Percentiles rank a stretch among this genome's conserved stretches.
Evolutionary conservation across 2,329 filamentous ascomycete genomes (phyloP).

Genomic region (Fusarium sp.): DNA sequence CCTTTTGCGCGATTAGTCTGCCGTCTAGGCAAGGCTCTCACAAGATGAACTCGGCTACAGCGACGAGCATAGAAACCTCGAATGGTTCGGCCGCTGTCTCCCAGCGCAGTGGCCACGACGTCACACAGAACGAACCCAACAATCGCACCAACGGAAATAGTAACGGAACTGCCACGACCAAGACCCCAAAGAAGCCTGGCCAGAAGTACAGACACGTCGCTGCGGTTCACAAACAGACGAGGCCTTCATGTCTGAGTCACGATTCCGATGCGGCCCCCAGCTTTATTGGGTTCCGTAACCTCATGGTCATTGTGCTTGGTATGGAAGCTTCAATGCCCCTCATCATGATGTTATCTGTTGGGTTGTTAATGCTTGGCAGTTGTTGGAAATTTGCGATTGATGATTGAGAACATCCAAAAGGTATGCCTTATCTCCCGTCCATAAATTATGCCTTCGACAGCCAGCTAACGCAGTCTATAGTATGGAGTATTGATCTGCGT

Average conservation of each 20-base stretch:
- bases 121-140: constrained; percentile 39
- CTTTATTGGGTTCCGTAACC: constrained; percentile 92
- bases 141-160: constrained; percentile 36
- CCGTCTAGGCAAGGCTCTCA: constrained; percentile 21
- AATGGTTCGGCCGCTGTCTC: constrained; percentile 39
- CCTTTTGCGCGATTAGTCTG: constrained; percentile 13
- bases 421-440: constrained; percentile 51
- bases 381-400: constrained; percentile 89
- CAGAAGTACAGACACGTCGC: constrained; percentile 89
- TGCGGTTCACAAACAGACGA: constrained; percentile 77
- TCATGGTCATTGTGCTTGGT: constrained; percentile 94
- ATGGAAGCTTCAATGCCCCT: constrained; percentile 43
- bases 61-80: constrained; percentile 46
- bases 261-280: constrained; percentile 79
- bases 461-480: constrained; percentile 52
- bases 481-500: constrained; percentile 96
- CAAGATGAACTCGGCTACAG: constrained; percentile 54
- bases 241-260: constrained; percentile 84
- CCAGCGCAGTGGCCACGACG: constrained; percentile 39
- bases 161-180: constrained; percentile 34
- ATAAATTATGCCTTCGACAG: neutral
- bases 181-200: constrained; percentile 30
- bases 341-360: constrained; percentile 17
- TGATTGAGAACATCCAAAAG: constrained; percentile 98
- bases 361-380: constrained; percentile 59